Percentiles rank a stretch among this genome's conserved stretches.
Evolutionary conservation across 2,329 filamentous ascomycete genomes (phyloP).

Genomic region (Hortaea werneckii): DNA sequence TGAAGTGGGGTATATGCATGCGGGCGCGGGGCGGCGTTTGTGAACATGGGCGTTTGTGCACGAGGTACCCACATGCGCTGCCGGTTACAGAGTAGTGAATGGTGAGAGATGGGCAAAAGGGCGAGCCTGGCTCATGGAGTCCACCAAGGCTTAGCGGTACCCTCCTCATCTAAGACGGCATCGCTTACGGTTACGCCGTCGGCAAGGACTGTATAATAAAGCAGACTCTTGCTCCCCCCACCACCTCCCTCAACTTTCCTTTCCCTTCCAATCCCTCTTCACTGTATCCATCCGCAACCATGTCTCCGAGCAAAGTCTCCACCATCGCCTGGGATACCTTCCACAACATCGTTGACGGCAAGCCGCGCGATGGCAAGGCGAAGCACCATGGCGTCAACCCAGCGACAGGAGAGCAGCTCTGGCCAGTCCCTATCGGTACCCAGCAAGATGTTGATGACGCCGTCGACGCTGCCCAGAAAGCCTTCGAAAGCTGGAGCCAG

Average conservation of each 20-base stretch:
- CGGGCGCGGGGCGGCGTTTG: too few relatives aligned
- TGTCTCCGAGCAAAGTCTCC: slow-evolving; percentile 37
- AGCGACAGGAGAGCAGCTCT: slow-evolving; percentile 27
- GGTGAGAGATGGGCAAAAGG: too few relatives aligned
- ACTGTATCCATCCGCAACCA: slow-evolving; percentile 15
- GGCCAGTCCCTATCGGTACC: slow-evolving; percentile 27
- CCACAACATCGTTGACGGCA: slow-evolving; percentile 30
- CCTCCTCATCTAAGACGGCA: too few relatives aligned
- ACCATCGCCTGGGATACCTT: slow-evolving; percentile 28
- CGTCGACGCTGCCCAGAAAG: slow-evolving; percentile 26
- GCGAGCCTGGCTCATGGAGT: too few relatives aligned
- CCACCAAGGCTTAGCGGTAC: too few relatives aligned
- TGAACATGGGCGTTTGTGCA: too few relatives aligned
- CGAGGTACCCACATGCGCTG: too few relatives aligned
- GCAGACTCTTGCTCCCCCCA: too few relatives aligned
- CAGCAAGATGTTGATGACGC: slow-evolving; percentile 31
- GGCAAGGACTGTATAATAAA: too few relatives aligned
- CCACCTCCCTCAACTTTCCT: background rate
- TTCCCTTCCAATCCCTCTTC: background rate
- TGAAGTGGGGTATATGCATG: too few relatives aligned
- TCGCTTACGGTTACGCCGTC: too few relatives aligned
- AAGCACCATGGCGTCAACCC: slow-evolving; percentile 27
- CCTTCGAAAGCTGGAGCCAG: slow-evolving; percentile 26
- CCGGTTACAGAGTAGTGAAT: too few relatives aligned
- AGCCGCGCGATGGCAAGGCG: slow-evolving; percentile 21